Evolutionary conservation across 345 rosid species (phyloP), one percentile per base, ranked within the genome.

Genomic region (Corymbia maculata): DNA sequence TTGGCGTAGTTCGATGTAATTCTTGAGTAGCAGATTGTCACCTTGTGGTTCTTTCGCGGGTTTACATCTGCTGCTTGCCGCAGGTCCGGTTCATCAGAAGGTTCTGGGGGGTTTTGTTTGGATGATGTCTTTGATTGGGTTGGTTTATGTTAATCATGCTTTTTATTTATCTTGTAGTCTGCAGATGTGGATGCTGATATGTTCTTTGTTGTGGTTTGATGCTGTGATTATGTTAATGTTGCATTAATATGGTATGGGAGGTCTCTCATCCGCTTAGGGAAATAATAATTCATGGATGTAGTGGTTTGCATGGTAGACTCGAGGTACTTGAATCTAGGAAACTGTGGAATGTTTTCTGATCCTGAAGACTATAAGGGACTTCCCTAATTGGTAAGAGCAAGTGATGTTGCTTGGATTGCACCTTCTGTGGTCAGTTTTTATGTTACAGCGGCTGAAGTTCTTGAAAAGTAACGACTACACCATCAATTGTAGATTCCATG

Each of bases 391-490:
- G 49, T 75, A 52, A 85, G 87, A 52, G 28, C 64, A 85, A 52
- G 64, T 85, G 61, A 30, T 47, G 36, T 88, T 89, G 89, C 88
- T 89, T 53, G 82, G 24, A 79, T 59, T 80, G 51, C 87, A 59
- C 85, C 80, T 55, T 50, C 51, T 87, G 61, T 52, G 24, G 55
- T 44, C 87, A 51, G 87, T 51, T 52, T 51, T 28, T 51, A 6
- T 52, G 32, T 52, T 52, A 87, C 85, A 53, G 52, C 89, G 91
- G 91, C 68, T 86, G 82, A 42, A 52, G 87, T 86, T 50, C 79
- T 85, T 85, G 92, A 88, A 80, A 88, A 88, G 89, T 80, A 85
- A 90, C 68, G 85, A 85, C 82, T 52, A 15, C 50, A 49, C 51
- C 45, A 57, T 52, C 70, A 1, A 57, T 59, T 86, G 52, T 57